These are phyloP conservation scores for Tubosaeta brunneosetosa DNA, from an alignment of 768 basidiomycete species.

Conservation along the genomic window DNA sequence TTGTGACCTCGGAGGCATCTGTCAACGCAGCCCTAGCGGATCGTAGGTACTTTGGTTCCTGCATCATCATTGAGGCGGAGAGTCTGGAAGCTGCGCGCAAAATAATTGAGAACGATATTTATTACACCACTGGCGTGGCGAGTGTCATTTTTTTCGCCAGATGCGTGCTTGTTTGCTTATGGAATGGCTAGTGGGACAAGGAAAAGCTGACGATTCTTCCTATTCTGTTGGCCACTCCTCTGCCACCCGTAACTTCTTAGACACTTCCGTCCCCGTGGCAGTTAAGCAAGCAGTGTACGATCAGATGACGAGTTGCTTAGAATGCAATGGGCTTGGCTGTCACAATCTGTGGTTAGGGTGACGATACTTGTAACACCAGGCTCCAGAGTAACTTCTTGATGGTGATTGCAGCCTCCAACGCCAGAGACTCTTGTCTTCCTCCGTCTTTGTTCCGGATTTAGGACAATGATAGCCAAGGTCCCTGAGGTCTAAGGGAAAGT, in stretches of 20 bases:
- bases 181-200: conserved; percentile 48
- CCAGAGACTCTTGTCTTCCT: background rate
- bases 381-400: too few species aligned
- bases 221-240: conserved; percentile 31
- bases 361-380: too few species aligned
- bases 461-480: too few species aligned
- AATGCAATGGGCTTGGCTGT: background rate
- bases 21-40: conserved; percentile 39
- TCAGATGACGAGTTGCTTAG: background rate
- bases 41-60: conserved; percentile 59
- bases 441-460: background rate
- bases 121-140: conserved; percentile 24
- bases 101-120: conserved; percentile 23
- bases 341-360: too few species aligned
- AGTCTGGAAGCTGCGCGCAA: conserved; percentile 41
- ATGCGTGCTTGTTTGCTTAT: background rate
- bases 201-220: conserved; percentile 52
- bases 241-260: conserved; percentile 11
- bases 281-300: background rate
- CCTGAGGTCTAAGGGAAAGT: too few species aligned
- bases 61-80: conserved; percentile 51
- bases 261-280: background rate
- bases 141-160: background rate
- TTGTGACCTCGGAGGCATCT: conserved; percentile 57
- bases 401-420: too few species aligned